Base-by-base conservation (phyloP, 2,329 filamentous ascomycete genomes). In the Dactylellina haptotyla region DNA sequence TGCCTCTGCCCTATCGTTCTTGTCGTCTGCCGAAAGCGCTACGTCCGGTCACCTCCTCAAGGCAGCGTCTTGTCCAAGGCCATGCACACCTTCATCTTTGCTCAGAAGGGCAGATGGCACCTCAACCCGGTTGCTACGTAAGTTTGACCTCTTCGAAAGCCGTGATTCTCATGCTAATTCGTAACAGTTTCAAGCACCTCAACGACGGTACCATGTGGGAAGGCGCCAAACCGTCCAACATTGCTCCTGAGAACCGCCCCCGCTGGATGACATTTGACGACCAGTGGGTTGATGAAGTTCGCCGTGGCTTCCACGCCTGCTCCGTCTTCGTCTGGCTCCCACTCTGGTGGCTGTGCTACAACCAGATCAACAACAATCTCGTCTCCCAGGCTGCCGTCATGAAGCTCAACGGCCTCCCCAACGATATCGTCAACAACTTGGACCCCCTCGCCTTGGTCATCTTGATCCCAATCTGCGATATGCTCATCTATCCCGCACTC, bases 221-320 rank as follows among this genome's bases (percentile, higher is more conserved):
- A 25, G 79, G 83, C 2, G 87, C 87, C 71, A 91, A 90, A 82
- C 90, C 90, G 2, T 90, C 87, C 79, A 82, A 83, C 34, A 83
- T 91, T 4, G 82, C 85, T 8, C 82, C 84, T 37, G 80, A 80
- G 1, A 79, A 84, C 75, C 87, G 88, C 62, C 90, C 90, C 0
- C 41, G 63, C 0, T 93, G 90, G 90, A 93, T 93, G 89, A 90
- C 88, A 0, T 93, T 92, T 77, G 90, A 94, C 75, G 91, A 94
- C 76, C 87, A 87, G 58, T 94, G 90, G 90, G 90, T 94, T 32
- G 90, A 92, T 79, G 89, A 93, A 79, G 87, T 93, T 53, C 84
- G 84, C 58, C 88, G 90, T 81, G 90, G 89, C 74, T 83, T 90
- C 65, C 84, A 85, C 77, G 89, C 89, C 65, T 91, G 89, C 83